Conservation (phyloP, 108 stramenopile genomes). For the Skeletonema potamos region DNA sequence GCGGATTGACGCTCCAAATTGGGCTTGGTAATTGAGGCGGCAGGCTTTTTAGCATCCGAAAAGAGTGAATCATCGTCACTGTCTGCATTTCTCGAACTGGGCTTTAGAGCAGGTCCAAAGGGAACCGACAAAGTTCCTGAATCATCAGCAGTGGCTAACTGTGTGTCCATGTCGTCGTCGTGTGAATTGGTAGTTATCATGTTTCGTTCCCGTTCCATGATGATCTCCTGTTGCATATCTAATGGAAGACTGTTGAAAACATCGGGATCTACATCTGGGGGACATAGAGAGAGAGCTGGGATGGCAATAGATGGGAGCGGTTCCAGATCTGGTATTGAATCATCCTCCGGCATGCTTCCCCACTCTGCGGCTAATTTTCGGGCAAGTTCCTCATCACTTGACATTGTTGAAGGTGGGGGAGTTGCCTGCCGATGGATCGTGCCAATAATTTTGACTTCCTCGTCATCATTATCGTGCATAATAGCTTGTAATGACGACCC, state of each 20-base stretch:
- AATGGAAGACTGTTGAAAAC: conserved; percentile 1
- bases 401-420: conserved; percentile 6
- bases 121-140: conserved; percentile 3
- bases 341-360: conserved; percentile 31
- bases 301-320: conserved; percentile 24
- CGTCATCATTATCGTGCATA: conserved; percentile 18
- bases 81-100: neutral
- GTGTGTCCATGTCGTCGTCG: conserved; percentile 10
- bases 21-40: neutral
- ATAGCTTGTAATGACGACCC: conserved; percentile 64
- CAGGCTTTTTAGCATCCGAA: neutral
- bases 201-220: conserved; percentile 6
- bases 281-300: conserved; percentile 26
- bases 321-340: neutral
- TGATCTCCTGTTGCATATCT: neutral
- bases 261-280: neutral
- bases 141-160: conserved; percentile 24
- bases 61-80: neutral
- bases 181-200: neutral
- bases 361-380: conserved; percentile 56
- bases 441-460: neutral
- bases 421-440: conserved; percentile 5
- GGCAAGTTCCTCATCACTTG: conserved; percentile 59
- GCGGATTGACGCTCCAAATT: no score
- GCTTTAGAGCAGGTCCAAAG: conserved; percentile 2